Conservation (phyloP, 257 asterid genomes). For the Nicotiana attenuata region DNA sequence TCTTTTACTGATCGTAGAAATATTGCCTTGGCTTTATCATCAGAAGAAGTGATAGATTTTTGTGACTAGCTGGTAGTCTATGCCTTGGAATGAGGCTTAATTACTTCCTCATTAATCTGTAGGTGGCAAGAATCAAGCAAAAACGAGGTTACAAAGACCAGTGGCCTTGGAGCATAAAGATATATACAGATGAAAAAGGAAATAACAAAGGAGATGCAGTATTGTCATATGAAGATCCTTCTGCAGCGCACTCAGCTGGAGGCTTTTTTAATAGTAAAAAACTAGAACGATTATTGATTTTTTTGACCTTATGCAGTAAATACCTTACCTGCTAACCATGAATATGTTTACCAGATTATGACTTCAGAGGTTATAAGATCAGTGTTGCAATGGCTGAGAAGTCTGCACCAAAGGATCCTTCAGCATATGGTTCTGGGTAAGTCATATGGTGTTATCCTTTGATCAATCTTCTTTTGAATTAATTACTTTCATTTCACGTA, state of each 20-base stretch:
- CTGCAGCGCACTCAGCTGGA: slow-evolving; percentile 98
- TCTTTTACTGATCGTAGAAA: neutral
- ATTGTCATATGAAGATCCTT: slow-evolving; percentile 93
- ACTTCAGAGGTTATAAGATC: slow-evolving; percentile 71
- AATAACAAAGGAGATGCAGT: slow-evolving; percentile 95
- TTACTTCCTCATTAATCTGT: neutral
- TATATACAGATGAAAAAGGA: slow-evolving; percentile 90
- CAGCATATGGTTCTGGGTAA: slow-evolving; percentile 77
- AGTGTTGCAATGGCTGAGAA: slow-evolving; percentile 94
- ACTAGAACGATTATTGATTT: neutral
- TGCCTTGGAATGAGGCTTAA: neutral
- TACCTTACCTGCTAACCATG: neutral
- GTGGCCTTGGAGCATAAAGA: slow-evolving; percentile 97
- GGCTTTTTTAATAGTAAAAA: slow-evolving; percentile 79
- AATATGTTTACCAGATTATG: slow-evolving; percentile 44
- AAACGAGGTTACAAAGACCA: slow-evolving; percentile 97
- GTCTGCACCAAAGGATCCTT: slow-evolving; percentile 77
- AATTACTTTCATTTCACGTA: neutral
- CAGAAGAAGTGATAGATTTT: neutral
- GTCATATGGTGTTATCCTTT: neutral
- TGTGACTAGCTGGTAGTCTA: neutral
- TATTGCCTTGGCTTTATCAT: neutral
- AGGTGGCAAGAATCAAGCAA: slow-evolving; percentile 97
- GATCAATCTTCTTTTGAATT: neutral
- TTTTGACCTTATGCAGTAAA: neutral